These are phyloP conservation scores for Aspergillus arachidicola DNA, from an alignment of 2,329 filamentous ascomycete species.

Conservation along the genomic window DNA sequence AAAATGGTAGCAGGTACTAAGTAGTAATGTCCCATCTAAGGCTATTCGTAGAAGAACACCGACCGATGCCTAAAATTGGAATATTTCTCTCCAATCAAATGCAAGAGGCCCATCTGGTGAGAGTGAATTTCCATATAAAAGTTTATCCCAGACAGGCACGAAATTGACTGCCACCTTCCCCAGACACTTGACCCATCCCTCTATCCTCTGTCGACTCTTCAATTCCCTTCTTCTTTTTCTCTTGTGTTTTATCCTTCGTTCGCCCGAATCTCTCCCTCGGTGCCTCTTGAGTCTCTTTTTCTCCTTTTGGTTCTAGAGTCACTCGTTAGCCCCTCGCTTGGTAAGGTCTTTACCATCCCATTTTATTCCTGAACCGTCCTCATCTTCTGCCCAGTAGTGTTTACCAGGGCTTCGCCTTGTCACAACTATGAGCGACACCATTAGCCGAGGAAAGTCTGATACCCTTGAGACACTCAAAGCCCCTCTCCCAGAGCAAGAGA, in stretches of 20 bases:
- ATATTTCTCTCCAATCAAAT: background rate
- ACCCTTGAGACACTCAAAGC: slow-evolving; percentile 7
- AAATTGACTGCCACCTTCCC: background rate
- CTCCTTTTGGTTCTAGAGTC: background rate
- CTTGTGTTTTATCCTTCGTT: background rate
- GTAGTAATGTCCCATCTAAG: background rate
- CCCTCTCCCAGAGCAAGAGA: slow-evolving; percentile 8
- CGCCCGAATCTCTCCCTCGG: background rate
- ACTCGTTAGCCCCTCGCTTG: background rate
- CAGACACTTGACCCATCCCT: background rate
- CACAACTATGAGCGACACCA: slow-evolving; percentile 15
- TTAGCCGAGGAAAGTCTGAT: background rate
- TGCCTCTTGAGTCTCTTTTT: background rate
- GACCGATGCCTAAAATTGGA: background rate
- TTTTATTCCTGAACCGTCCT: background rate
- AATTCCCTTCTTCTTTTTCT: background rate
- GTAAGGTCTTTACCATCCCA: background rate
- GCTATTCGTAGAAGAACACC: background rate
- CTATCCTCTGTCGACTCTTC: background rate
- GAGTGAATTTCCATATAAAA: background rate
- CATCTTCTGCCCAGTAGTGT: background rate
- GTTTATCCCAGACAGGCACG: background rate
- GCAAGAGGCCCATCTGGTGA: background rate
- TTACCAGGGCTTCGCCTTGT: background rate
- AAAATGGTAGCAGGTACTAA: background rate